phyloP scores from a whole-genome alignment of 2,329 filamentous ascomycete genomes.

The Madurella mycetomatis region DNA sequence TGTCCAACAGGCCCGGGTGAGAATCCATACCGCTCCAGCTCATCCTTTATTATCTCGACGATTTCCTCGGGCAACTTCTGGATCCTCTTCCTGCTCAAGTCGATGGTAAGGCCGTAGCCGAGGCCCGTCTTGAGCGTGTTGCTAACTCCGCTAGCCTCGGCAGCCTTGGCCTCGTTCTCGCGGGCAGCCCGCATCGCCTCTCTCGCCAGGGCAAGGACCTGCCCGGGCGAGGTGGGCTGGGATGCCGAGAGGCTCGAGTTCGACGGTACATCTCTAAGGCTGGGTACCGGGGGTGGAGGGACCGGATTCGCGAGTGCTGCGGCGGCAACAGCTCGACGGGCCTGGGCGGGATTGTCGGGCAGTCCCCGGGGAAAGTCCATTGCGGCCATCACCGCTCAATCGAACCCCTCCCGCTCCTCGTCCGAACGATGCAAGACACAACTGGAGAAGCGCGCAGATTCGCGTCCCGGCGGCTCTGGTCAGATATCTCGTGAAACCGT shows the following conservation, averaged over 20 bases:
- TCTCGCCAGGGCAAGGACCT: slow-evolving; percentile 62
- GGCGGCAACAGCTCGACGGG: slow-evolving; percentile 29
- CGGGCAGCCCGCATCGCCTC: slow-evolving; percentile 64
- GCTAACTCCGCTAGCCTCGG: slow-evolving; percentile 55
- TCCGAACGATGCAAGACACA: neutral
- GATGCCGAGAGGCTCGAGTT: slow-evolving; percentile 46
- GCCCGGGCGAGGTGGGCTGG: slow-evolving; percentile 53
- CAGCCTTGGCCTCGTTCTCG: slow-evolving; percentile 60
- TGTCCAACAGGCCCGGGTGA: slow-evolving; percentile 18
- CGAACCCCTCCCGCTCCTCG: slow-evolving; percentile 16
- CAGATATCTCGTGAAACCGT: neutral
- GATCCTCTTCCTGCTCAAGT: slow-evolving; percentile 72
- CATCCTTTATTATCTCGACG: slow-evolving; percentile 68
- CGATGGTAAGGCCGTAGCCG: slow-evolving; percentile 62
- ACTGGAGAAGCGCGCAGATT: neutral
- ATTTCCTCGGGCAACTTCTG: slow-evolving; percentile 67
- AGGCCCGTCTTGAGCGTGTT: slow-evolving; percentile 53
- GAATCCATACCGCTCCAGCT: slow-evolving; percentile 61
- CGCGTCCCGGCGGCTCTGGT: neutral
- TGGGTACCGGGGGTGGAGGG: slow-evolving; percentile 27
- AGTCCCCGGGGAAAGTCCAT: slow-evolving; percentile 31
- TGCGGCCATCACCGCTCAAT: slow-evolving; percentile 12
- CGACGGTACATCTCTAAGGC: slow-evolving; percentile 44
- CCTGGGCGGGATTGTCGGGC: slow-evolving; percentile 36
- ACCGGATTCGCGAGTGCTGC: slow-evolving; percentile 27